A percentile compares a stretch with the other conserved stretches of the same genome.
phyloP scores from a whole-genome alignment of 176 grass and related monocot genomes.

The Eragrostis curvula region DNA sequence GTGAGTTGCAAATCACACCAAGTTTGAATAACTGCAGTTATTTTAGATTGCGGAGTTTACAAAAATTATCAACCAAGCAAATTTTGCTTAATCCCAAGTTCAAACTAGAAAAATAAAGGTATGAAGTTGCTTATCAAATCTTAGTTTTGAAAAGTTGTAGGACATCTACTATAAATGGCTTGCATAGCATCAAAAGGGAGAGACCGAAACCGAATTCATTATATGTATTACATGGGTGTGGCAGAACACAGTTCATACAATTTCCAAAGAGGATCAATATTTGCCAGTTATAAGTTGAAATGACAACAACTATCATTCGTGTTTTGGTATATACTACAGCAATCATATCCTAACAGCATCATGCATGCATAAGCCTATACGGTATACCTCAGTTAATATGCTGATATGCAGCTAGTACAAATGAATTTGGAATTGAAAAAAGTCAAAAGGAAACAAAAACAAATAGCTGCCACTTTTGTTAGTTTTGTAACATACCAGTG shows the following conservation, averaged over 20 bases:
- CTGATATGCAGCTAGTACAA: background rate
- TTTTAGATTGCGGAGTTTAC: background rate
- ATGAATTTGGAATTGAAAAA: background rate
- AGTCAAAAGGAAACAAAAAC: background rate
- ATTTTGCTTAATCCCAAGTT: background rate
- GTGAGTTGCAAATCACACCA: background rate
- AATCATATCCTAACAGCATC: background rate
- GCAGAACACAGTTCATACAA: background rate
- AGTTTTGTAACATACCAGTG: background rate
- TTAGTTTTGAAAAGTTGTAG: background rate
- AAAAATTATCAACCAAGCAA: constrained; percentile 5
- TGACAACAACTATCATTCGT: background rate
- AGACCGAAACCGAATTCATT: background rate
- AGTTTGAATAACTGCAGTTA: background rate
- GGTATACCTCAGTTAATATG: background rate
- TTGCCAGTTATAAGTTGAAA: background rate
- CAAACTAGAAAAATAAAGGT: background rate
- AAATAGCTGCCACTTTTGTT: background rate
- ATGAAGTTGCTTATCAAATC: background rate
- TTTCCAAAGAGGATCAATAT: background rate
- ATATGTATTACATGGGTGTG: background rate
- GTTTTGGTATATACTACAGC: background rate
- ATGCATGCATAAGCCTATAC: background rate
- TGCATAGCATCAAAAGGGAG: background rate
- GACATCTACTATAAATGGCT: background rate